These are phyloP conservation scores for Candida orba DNA, from an alignment of 805 yeast genomes.

Conservation along the genomic window DNA sequence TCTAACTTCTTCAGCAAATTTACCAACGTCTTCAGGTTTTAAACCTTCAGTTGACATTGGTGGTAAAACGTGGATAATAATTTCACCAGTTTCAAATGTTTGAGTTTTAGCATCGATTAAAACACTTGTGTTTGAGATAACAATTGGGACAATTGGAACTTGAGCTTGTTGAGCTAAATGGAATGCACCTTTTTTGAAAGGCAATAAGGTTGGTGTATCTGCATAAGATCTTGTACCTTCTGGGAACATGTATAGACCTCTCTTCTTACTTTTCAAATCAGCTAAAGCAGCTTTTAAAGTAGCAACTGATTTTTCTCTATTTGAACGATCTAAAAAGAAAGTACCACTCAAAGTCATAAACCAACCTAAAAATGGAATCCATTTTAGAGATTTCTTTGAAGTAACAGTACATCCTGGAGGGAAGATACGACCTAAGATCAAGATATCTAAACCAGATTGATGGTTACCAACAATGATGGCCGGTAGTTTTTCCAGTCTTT, in stretches of 20 bases:
- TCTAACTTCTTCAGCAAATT: conserved; percentile 49
- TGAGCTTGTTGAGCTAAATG: conserved; percentile 92
- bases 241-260: conserved; percentile 86
- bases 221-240: conserved; percentile 94
- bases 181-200: conserved; percentile 97
- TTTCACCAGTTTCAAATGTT: conserved; percentile 71
- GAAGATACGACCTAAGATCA: conserved; percentile 74
- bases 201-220: conserved; percentile 59
- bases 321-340: conserved; percentile 79
- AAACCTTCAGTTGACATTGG: conserved; percentile 70
- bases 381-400: conserved; percentile 78
- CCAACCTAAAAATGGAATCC: conserved; percentile 92
- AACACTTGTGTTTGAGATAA: conserved; percentile 77
- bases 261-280: conserved; percentile 51
- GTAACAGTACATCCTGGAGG: conserved; percentile 89
- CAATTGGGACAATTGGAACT: conserved; percentile 84
- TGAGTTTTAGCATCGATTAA: conserved; percentile 54
- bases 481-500: conserved; percentile 52
- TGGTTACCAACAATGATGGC: conserved; percentile 83
- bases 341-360: conserved; percentile 90
- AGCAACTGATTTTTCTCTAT: conserved; percentile 64
- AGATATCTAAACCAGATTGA: conserved; percentile 82
- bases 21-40: conserved; percentile 63
- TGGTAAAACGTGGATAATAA: conserved; percentile 69
- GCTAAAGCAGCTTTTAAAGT: conserved; percentile 67